Conservation (phyloP, 345 rosid species). For the Camelina laxa region DNA sequence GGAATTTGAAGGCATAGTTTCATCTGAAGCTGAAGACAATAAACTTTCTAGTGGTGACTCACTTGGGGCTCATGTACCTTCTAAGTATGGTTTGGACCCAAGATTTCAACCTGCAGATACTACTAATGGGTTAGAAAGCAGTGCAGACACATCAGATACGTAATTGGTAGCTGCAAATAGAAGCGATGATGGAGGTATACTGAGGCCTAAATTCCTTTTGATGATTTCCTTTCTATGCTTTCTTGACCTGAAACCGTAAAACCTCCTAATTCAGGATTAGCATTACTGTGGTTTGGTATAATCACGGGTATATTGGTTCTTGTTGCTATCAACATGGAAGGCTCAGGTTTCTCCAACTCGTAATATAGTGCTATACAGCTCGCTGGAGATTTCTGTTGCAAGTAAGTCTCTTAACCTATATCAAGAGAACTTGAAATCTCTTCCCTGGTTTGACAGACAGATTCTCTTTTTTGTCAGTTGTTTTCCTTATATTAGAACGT, state of each 20-base stretch:
- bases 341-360: slow-evolving; percentile 78
- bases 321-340: slow-evolving; percentile 62
- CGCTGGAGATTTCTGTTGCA: slow-evolving; percentile 26
- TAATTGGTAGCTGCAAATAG: background rate
- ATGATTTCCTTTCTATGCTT: slow-evolving; percentile 6
- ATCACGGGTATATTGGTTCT: slow-evolving; percentile 64
- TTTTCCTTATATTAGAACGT: background rate
- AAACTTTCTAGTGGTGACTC: slow-evolving; percentile 49
- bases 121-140: slow-evolving; percentile 13
- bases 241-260: slow-evolving; percentile 6
- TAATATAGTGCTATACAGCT: slow-evolving; percentile 41
- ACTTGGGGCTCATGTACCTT: slow-evolving; percentile 35
- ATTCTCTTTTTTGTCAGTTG: background rate
- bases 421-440: slow-evolving; percentile 8
- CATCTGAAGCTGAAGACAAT: slow-evolving; percentile 65
- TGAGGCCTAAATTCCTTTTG: background rate
- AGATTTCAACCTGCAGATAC: slow-evolving; percentile 39
- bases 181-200: slow-evolving; percentile 26
- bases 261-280: slow-evolving; percentile 58
- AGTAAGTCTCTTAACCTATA: slow-evolving; percentile 45
- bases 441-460: background rate
- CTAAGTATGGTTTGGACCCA: slow-evolving; percentile 44
- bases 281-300: slow-evolving; percentile 69
- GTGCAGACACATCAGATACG: background rate
- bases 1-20: slow-evolving; percentile 87